phyloP scores from a whole-genome alignment of 768 basidiomycete genomes.

The Antrodiella citrinella region DNA sequence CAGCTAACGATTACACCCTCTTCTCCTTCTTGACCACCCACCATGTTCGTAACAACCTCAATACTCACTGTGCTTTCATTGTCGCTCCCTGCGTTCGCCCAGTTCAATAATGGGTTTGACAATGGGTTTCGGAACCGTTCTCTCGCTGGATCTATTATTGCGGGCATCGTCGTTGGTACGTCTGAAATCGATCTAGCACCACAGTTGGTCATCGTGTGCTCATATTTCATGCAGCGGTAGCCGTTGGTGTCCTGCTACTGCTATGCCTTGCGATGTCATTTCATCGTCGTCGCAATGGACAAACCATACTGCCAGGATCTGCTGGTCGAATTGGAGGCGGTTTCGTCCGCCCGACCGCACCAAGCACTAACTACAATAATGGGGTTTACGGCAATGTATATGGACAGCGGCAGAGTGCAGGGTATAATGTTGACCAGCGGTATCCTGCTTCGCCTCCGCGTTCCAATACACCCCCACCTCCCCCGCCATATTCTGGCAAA shows the following conservation, averaged over 20 bases:
- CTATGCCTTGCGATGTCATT: neutral
- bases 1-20: too few species aligned
- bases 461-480: neutral
- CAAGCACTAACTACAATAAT: neutral
- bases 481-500: conserved; percentile 6
- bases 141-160: neutral
- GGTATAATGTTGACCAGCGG: neutral
- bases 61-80: neutral
- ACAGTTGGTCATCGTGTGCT: too few species aligned
- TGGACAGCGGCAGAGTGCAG: neutral
- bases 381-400: neutral
- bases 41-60: too few species aligned
- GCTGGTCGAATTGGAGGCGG: neutral
- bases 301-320: neutral
- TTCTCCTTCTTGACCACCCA: too few species aligned
- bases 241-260: neutral
- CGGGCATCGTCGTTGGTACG: neutral
- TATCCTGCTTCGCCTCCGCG: neutral
- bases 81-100: neutral
- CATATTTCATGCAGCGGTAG: neutral
- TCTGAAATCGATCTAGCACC: neutral
- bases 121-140: neutral
- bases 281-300: neutral
- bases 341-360: neutral
- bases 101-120: neutral